Evolutionary conservation across 1,139 yeast species (phyloP).

Genomic region (Eremothecium coryli): DNA sequence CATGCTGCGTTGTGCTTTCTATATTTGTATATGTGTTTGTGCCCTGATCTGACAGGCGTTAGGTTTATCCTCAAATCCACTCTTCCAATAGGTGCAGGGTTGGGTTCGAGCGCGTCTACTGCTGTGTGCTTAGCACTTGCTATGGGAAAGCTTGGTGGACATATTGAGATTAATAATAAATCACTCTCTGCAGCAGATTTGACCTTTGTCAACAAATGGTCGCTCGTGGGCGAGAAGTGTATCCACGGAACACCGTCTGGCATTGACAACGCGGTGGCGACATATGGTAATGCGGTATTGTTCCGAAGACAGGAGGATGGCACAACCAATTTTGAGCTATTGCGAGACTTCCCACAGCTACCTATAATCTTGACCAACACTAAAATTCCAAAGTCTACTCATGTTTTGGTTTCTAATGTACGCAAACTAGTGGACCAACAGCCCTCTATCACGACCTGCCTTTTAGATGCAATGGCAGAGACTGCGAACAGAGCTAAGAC

Average conservation of each 20-base stretch:
- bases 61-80: conserved; percentile 68
- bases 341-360: conserved; percentile 55
- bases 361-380: conserved; percentile 76
- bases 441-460: conserved; percentile 46
- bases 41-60: conserved; percentile 43
- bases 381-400: conserved; percentile 77
- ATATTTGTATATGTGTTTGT: conserved; percentile 59
- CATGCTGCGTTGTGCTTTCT: conserved; percentile 83
- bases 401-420: conserved; percentile 72
- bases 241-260: conserved; percentile 98
- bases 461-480: conserved; percentile 64
- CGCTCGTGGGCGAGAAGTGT: conserved; percentile 88
- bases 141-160: conserved; percentile 53
- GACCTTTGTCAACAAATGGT: conserved; percentile 70
- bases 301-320: conserved; percentile 47
- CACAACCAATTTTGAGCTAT: conserved; percentile 19
- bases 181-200: conserved; percentile 37
- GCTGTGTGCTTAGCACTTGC: conserved; percentile 81
- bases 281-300: conserved; percentile 92
- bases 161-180: conserved; percentile 31
- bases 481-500: conserved; percentile 52
- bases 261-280: conserved; percentile 92
- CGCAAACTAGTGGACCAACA: conserved; percentile 44
- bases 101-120: conserved; percentile 89
- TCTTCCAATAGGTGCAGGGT: conserved; percentile 92